phyloP scores from a whole-genome alignment of 371 early-diverging fungal genomes.

The Mortierella sp. region DNA sequence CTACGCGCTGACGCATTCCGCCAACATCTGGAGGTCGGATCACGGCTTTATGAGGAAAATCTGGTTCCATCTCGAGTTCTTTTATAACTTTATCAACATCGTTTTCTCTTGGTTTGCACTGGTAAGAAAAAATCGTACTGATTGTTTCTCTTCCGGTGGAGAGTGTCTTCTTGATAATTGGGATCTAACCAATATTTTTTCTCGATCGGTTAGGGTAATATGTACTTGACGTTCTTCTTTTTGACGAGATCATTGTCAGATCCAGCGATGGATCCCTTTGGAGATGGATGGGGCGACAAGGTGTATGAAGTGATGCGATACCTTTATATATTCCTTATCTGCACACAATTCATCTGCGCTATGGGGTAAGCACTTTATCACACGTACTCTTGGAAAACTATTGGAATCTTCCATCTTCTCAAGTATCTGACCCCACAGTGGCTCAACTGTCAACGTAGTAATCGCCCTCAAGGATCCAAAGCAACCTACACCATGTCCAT shows the following conservation, averaged over 20 bases:
- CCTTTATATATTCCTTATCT: slow-evolving; percentile 80
- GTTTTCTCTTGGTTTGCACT: slow-evolving; percentile 83
- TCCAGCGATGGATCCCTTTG: slow-evolving; percentile 74
- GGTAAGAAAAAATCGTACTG: slow-evolving; percentile 49
- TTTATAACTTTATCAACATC: slow-evolving; percentile 78
- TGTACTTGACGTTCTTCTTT: slow-evolving; percentile 90
- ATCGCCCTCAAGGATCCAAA: slow-evolving; percentile 91
- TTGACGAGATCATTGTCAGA: slow-evolving; percentile 69
- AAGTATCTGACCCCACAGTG: too few relatives aligned
- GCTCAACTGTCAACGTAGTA: too few relatives aligned
- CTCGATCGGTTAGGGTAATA: slow-evolving; percentile 81
- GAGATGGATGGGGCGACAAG: slow-evolving; percentile 67
- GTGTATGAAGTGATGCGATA: slow-evolving; percentile 74
- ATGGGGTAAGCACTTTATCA: slow-evolving; percentile 78
- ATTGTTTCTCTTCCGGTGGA: not conserved
- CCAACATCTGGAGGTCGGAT: slow-evolving; percentile 77
- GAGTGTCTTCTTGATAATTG: not conserved
- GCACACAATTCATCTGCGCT: slow-evolving; percentile 84
- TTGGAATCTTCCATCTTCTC: not conserved
- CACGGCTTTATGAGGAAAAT: slow-evolving; percentile 73
- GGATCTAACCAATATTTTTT: too few relatives aligned
- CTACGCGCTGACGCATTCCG: slow-evolving; percentile 85
- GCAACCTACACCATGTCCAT: slow-evolving; percentile 68
- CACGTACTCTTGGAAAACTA: too few relatives aligned
- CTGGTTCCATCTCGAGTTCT: slow-evolving; percentile 73